Base-by-base conservation (phyloP, 129 eudicot genomes). In the sunflower (Helianthus annuus) region DNA sequence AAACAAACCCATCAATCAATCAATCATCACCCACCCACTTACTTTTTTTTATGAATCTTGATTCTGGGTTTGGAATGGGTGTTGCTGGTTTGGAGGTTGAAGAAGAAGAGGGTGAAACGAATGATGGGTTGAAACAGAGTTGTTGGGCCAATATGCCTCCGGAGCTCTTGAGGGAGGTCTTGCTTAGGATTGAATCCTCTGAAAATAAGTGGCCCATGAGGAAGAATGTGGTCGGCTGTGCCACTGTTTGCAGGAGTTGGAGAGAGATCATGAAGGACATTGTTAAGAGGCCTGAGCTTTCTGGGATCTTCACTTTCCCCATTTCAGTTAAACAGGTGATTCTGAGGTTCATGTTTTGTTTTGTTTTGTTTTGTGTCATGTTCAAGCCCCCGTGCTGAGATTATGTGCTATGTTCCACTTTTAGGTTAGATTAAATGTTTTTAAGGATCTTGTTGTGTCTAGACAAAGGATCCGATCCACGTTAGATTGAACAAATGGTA, bases 191-290 rank as follows among this genome's bases (percentile, higher is more conserved):
- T 7, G 98, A 91, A 56, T 78, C 79, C 19, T 82, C 91, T 0
- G 95, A 92, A 22, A 69, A 70, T 11, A 76, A 70, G 53, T 92
- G 98, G 98, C 98, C 92, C 4, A 34, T 29, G 40, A 82, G 98
- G 83, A 85, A 81, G 64, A 79, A 81, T 68, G 98, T 92, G 15
- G 90, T 92, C 16, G 92, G 88, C 0, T 89, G 96, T 59, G 96
- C 95, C 19, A 91, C 96, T 40, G 98, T 92, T 39, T 92, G 98
- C 48, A 78, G 80, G 81, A 87, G 82, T 65, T 92, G 98, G 98
- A 83, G 98, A 55, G 86, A 84, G 57, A 81, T 83, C 60, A 81
- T 89, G 86, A 89, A 19, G 22, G 96, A 92, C 84, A 73, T 87
- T 22, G 98, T 92, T n/a, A 80, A 51, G 17, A 56, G 82, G 10